Base-by-base conservation (phyloP, 1,139 yeast species). In the Chernovozyma sophiae-reginae region DNA sequence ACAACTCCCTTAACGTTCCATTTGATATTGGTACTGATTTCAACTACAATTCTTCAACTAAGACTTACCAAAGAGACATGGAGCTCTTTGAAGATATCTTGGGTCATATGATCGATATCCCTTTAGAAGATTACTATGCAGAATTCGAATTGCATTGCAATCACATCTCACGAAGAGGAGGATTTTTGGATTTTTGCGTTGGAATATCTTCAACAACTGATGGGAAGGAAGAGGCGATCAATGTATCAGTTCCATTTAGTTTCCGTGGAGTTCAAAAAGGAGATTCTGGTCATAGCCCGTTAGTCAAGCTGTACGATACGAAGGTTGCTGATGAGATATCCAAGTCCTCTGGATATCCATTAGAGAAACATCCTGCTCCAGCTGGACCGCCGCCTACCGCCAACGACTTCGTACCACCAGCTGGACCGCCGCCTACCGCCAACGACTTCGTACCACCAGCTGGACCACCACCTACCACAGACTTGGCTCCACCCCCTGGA, bases 11-110 rank as follows among this genome's bases (percentile, higher is more conserved):
- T 18, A 37, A 37, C 19, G 22, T 30, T 13, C 30, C 33, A 3
- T 34, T 37, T 19, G 40, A 37, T 23, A 30, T 37, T 15, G 39
- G 36, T 3, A 14, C 20, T 5, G 40, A 34, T 10, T 36, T 36
- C 32, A 13, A 22, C 4, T 29, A 31, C 28, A 31, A 30, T n/a
- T 17, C 14, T 4, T 23, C 34, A 4, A 34, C 38, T 16, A 28
- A 31, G n/a, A 32, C 24, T 5, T 27, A 24, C 12, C 35, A 35
- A 13, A 28, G 27, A 11, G 34, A 24, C 3, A 17, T 37, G 16
- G 13, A 20, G 3, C 30, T 37, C 14, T 22, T 34, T 8, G 34
- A 31, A 22, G 40, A 37, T 23, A 31, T 37, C 10, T 16, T 15
- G 15, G 37, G 35, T 12, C 34, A 31, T 25, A 20, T 31, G 7